Base-by-base conservation (phyloP, 1,139 yeast species). In the Wickerhamomyces sp. region DNA sequence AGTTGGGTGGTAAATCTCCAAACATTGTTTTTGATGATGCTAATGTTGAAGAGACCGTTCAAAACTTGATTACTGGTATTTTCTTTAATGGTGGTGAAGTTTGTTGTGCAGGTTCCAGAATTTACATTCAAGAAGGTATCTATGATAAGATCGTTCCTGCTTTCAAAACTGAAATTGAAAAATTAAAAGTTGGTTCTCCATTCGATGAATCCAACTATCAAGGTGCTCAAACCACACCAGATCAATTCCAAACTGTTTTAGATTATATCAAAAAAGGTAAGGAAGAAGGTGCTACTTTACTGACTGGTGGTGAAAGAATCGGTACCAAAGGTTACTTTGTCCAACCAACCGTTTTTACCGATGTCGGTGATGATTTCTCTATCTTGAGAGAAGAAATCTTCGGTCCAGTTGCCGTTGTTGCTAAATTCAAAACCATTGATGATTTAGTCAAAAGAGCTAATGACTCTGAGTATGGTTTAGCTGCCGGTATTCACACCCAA, bases 1-100 rank as follows among this genome's bases (percentile, higher is more conserved):
- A 85, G 68, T 78, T 84, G 55, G 95, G 95, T 56, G 95, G 95
- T 56, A 85, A 85, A 69, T 83, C 92, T 38, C 90, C 95, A 54
- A 80, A 82, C 65, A 77, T 85, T 52, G 79, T 85, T 36, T 84
- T 84, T 57, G 72, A 78, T 52, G 94, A 85, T 60, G 86, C 86
- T 45, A 77, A 85, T 54, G 52, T 85, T 41, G 76, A 76, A 42
- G 65, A 66, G 54, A 80, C 94, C 44, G 78, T 83, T 45, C 69
- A 72, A 52, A 72, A 78, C 68, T 72, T 79, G 49, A 65, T 74
- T 46, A 55, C 68, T 31, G 87, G 86, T 59, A 80, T 81, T 56
- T 78, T 76, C 76, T 83, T 74, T 74, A 86, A 86, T 71, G 78
- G 86, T 52, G 95, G 95, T 63, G 95, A 86, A 67, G 90, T 83